Conservation (phyloP, 768 basidiomycete species). For the Lactarius sp. region DNA sequence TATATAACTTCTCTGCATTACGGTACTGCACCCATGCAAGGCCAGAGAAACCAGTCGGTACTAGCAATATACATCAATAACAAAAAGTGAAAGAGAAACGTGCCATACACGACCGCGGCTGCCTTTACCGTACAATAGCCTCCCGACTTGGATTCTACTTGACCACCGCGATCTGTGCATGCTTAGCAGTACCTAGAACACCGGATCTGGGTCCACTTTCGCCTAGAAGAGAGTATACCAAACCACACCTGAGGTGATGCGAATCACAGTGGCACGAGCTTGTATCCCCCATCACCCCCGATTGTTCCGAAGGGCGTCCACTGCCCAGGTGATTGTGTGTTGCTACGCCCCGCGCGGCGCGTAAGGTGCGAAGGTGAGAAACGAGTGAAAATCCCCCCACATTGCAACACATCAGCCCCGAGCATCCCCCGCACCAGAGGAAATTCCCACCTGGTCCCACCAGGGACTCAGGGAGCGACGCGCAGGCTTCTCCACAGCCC, state of each 20-base stretch:
- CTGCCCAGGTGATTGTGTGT: conserved; percentile 29
- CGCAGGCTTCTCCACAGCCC: no score
- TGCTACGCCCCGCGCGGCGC: no score
- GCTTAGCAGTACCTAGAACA: conserved; percentile 77
- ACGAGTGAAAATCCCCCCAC: no score
- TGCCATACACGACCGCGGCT: background rate
- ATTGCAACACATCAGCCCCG: no score
- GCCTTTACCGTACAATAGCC: conserved; percentile 57
- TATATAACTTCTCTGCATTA: background rate
- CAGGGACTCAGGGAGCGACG: no score
- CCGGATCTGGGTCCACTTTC: background rate
- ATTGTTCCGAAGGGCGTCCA: no score
- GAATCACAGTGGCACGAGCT: no score
- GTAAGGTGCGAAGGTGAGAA: no score
- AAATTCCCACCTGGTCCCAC: no score
- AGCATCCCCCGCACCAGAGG: no score
- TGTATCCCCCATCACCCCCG: no score
- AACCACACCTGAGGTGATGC: no score
- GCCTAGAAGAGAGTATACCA: background rate
- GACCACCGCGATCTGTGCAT: conserved; percentile 74
- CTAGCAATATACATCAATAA: background rate
- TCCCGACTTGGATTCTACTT: conserved; percentile 67
- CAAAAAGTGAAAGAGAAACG: background rate
- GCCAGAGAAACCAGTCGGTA: background rate
- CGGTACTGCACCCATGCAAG: background rate